Base-by-base conservation (phyloP, 2,329 filamentous ascomycete species). In the Diaporthe batatas region DNA sequence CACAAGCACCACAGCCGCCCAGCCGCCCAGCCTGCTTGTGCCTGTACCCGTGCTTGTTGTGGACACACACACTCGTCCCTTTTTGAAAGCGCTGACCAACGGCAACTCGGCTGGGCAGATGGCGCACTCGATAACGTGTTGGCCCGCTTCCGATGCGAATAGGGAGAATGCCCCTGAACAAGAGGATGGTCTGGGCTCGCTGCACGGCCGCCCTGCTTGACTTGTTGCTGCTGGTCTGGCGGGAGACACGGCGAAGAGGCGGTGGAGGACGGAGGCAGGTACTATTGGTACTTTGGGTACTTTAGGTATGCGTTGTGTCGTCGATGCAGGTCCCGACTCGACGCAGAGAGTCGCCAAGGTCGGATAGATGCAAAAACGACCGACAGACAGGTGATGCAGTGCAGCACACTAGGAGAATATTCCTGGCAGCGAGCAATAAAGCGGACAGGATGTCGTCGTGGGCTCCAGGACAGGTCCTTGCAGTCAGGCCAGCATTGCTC, bases 391-490 rank as follows among this genome's bases (percentile, higher is more conserved):
- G 44, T 32, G 47, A 65, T 65, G 59, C 44, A 14, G 36, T 11
- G 29, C 44, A 47, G 32, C 36, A 49, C 16, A 57, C 51, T 23
- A 42, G 44, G 29, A 25, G 14, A 51, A 51, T 36, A 18, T 42
- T 42, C 21, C 44, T 25, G 18, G 62, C 29, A 65, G 62, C 62
- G 62, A 65, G 44, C 44, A 65, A 65, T 65, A 34, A 1, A 65
- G 62, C 62, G 62, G 44, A 25, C 29, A 51, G 58, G n/a, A 62
- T 62, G 57, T n/a, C 39, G 57, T 21, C 57, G 6, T 16, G 39
- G 39, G 39, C 16, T 42, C 10, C 57, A 16, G 6, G 42, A 21
- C 36, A 59, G 39, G 58, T 16, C 18, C 42, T 47, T 64, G 58
- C 7, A 42, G 57, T 44, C 57, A 21, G 57, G 23, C n/a, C 57